Evolutionary conservation across 768 basidiomycete species (phyloP), one percentile per base, ranked within the genome.

Genomic region (Cyclocybe aegerita): DNA sequence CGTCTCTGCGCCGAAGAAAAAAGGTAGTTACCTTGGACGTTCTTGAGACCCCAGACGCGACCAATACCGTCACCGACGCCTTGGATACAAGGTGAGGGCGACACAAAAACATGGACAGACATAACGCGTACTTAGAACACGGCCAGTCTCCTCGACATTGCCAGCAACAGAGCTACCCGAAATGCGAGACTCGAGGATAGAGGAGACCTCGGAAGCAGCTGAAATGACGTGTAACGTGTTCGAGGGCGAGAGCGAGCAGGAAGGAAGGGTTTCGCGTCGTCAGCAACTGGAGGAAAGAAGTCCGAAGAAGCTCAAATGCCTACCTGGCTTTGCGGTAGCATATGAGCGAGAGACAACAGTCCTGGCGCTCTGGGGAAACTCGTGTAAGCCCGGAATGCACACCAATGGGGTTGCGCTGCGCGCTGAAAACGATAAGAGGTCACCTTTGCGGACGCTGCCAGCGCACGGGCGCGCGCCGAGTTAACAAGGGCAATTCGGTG

Each of bases 31-130:
- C 93, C 93, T 79, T 98, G 97, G 65, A 99, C 97, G 70, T 99
- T 99, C 76, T 76, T 88, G 67, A 99, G 84, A 79, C 97, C 97
- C 86, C 95, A 98, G 65, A 99, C 95, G 84, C 97, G 95, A 70
- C 89, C 92, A 63, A 95, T 96, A 94, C 97, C 97, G 76, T 99
- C 97, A 92, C 95, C 94, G 65, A 97, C 94, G 73, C 93, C 93
- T 96, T 59, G 54, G 50, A 52, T 52, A 47, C 57, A 55, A 57
- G 49, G 51, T 65, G 55, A 68, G 66, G 41, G 36, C 39, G 42
- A 33, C 15, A 55, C 14, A 30, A 15, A 6, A 35, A 43, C 11
- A 4, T 37, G 15, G 34, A 53, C 30, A 46, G 31, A 41, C 9
- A 39, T 37, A 37, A 9, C 14, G 83, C 92, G 55, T 70, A 96